Conservation (phyloP, 208 protist genomes). For the Acanthamoeba sp. region DNA sequence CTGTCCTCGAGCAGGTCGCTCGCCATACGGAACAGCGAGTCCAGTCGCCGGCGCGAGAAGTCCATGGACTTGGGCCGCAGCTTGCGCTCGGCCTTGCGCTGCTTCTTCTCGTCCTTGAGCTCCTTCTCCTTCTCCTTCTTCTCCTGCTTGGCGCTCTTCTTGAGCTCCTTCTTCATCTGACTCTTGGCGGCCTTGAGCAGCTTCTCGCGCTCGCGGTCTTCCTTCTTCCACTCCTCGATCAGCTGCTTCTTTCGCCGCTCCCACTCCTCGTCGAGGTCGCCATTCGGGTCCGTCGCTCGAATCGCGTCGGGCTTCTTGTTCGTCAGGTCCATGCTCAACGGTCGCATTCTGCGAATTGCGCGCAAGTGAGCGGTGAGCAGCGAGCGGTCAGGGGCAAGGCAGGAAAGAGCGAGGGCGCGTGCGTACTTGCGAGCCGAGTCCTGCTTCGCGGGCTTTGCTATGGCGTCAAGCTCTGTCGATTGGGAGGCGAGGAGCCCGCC, state of each 20-base stretch:
- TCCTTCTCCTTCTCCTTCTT: slow-evolving; percentile 4
- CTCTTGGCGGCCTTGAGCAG: background rate
- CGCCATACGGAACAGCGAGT: background rate
- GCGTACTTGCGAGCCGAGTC: background rate
- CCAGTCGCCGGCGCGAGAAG: background rate
- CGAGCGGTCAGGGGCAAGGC: background rate
- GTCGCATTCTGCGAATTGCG: background rate
- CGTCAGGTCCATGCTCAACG: slow-evolving; percentile 9
- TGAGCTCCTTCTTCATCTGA: slow-evolving; percentile 11
- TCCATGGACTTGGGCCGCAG: background rate
- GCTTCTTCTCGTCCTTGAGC: background rate
- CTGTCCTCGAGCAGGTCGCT: background rate
- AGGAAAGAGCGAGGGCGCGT: background rate
- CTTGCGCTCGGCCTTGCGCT: slow-evolving; percentile 9
- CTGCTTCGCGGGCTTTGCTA: background rate
- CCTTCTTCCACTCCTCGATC: background rate
- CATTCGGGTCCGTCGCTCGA: background rate
- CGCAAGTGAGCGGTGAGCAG: background rate
- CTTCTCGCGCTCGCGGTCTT: slow-evolving; percentile 1
- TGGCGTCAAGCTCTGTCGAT: background rate
- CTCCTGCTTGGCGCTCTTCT: background rate
- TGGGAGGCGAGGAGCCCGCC: background rate
- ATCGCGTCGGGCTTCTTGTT: background rate
- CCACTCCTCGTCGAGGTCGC: background rate
- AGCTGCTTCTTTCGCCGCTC: background rate